Base-by-base conservation (phyloP, 495 filamentous ascomycete genomes). In the Penicillium macrosclerotiorum region DNA sequence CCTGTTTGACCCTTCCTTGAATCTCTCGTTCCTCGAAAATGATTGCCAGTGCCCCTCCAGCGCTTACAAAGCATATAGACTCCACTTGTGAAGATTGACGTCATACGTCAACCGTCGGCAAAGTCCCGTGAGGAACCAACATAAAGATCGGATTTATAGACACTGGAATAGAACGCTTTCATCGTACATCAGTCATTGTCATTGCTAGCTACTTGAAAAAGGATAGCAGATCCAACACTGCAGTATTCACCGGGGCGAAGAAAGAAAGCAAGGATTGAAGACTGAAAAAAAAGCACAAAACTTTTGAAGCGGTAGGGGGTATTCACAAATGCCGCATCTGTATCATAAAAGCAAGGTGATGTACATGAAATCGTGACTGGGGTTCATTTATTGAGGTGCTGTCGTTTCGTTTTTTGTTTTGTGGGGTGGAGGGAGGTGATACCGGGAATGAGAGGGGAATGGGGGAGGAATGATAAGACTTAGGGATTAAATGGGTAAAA, bases 241-340 rank as follows among this genome's bases (percentile, higher is more conserved):
- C 20, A 8, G 13, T 41, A n/a, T 14, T 12, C 24, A 38, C n/a
- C 37, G 16, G 3, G 11, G 13, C 7, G 26, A 43, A 22, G 29
- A 37, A 23, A 68, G 57, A 51, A 65, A 19, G 12, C 32, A 31
- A 34, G n/a, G 25, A 25, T 25, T 9, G 12, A 32, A 37, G 6
- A 37, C 12, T n/a, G n/a, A n/a, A 43, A 42, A 51, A 34, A 45
- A 55, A 49, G 34, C 33, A 51, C 41, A 57, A 36, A 60, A 65
- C 53, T 65, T 65, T 65, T 63, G 46, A 39, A 44, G 49, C 38
- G 22, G 44, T 57, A 42, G 39, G 56, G 63, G 61, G 64, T 67
- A 67, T 65, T 65, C 50, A 62, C 63, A 64, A 57, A 62, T 62
- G 61, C 54, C 56, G 54, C 47, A 38, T 42, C 29, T 38, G 27